Base-by-base conservation (phyloP, 2,329 filamentous ascomycete genomes). In the Botrytis deweyae region DNA sequence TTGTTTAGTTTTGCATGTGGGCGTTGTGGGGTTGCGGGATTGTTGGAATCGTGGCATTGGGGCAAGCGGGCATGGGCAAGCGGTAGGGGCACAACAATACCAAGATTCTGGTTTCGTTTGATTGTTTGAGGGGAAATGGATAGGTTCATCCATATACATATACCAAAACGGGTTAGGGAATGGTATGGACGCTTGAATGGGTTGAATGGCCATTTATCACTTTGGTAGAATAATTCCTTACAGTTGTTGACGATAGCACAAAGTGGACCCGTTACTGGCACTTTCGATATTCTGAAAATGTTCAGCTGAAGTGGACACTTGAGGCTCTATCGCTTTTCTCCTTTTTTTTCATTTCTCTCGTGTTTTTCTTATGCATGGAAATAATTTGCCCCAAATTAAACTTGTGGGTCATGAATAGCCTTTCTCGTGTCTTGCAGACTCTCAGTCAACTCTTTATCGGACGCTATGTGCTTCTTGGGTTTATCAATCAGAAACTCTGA, bases 11-110 rank as follows among this genome's bases (percentile, higher is more conserved):
- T 58, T 69, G 66, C 66, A 69, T 69, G 66, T 58, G 55, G 66
- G 66, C 66, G 66, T 69, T 68, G 49, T 58, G 49, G 65, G 64
- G 33, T 38, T 52, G 64, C 20, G 29, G 64, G 33, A 33, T 52
- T 52, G 44, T 67, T 46, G 36, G 46, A 40, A 55, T 55, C 16
- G 66, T 42, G 49, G n/a, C 65, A 69, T 69, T 42, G 38, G 36
- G 66, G 65, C n/a, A 58, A 68, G 65, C 65, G 49, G 65, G 66
- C 66, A 69, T 58, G 49, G 66, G 36, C 66, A 69, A 58, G 66
- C 66, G 66, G 36, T 42, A 58, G 66, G 66, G 66, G 49, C 52
- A 69, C 49, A 59, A 69, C 66, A 69, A 69, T 69, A 69, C 49
- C 66, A 69, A 58, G 66, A 69, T 58, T 69, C 38, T 58, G 66